phyloP scores from a whole-genome alignment of 306 rosid species.

The Mimosa bimucronata region DNA sequence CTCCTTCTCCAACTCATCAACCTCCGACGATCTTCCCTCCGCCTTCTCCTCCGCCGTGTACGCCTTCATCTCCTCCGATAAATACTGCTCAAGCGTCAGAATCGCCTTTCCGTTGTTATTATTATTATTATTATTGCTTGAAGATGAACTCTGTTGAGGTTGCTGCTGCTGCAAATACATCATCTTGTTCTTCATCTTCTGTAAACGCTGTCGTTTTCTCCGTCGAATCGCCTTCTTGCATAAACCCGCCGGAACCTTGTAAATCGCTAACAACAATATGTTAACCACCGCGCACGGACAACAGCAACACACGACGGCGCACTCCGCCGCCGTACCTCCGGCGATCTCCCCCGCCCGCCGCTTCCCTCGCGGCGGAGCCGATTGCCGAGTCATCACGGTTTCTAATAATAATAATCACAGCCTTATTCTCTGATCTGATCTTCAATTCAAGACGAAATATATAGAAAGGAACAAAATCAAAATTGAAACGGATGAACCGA shows the following conservation, averaged over 20 bases:
- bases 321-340: constrained; percentile 73
- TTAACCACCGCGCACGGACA: constrained; percentile 71
- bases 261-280: constrained; percentile 51
- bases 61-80: neutral
- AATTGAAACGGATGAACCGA: neutral
- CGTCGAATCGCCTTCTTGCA: constrained; percentile 51
- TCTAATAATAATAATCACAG: neutral
- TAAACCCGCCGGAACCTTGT: constrained; percentile 59
- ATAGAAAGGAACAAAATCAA: too few relatives aligned
- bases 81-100: neutral
- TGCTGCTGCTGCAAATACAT: constrained; percentile 34
- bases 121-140: too few relatives aligned
- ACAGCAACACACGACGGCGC: constrained; percentile 84
- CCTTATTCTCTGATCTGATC: neutral
- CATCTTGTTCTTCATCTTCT: constrained; percentile 28
- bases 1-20: constrained; percentile 58
- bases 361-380: constrained; percentile 30
- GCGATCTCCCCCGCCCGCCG: constrained; percentile 59
- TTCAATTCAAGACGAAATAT: neutral
- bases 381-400: constrained; percentile 38
- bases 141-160: too few relatives aligned
- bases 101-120: neutral
- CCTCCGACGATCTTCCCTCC: constrained; percentile 27
- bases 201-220: constrained; percentile 28
- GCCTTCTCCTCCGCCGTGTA: neutral